Conservation (phyloP, 2,329 filamentous ascomycete genomes). For the Ceratocystis cubensis region DNA sequence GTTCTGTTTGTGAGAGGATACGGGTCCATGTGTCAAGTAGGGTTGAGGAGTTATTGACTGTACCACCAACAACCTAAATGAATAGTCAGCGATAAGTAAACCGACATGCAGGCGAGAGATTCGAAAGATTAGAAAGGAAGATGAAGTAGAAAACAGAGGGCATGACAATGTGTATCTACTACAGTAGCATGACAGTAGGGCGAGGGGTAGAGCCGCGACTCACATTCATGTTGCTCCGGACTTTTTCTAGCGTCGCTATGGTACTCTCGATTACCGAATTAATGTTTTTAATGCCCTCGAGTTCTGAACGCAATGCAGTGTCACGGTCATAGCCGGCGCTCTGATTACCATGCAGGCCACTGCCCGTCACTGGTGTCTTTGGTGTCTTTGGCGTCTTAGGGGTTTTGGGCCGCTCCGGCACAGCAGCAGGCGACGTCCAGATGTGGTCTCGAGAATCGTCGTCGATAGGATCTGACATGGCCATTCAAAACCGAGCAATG, state of each 20-base stretch:
- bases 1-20: slow-evolving; percentile 92
- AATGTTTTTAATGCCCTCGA: slow-evolving; percentile 71
- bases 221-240: slow-evolving; percentile 67
- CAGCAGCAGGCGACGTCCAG: slow-evolving; percentile 34
- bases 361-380: slow-evolving; percentile 33
- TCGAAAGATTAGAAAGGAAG: background rate
- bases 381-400: slow-evolving; percentile 39
- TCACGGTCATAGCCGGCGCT: slow-evolving; percentile 38
- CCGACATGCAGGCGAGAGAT: background rate
- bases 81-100: background rate
- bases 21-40: slow-evolving; percentile 91
- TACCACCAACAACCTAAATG: slow-evolving; percentile 63
- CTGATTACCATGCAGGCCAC: slow-evolving; percentile 28
- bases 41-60: slow-evolving; percentile 75
- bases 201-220: slow-evolving; percentile 22
- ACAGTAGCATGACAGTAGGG: too few relatives aligned
- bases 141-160: background rate
- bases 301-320: slow-evolving; percentile 59
- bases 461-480: slow-evolving; percentile 36
- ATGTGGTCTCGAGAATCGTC: slow-evolving; percentile 36
- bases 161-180: background rate
- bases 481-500: background rate
- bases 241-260: slow-evolving; percentile 56
- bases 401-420: slow-evolving; percentile 31
- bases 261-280: slow-evolving; percentile 78